Percentiles rank a stretch among this genome's conserved stretches.
Conservation (phyloP, 1,139 yeast species). For the Blastobotrys buckinghamii region DNA sequence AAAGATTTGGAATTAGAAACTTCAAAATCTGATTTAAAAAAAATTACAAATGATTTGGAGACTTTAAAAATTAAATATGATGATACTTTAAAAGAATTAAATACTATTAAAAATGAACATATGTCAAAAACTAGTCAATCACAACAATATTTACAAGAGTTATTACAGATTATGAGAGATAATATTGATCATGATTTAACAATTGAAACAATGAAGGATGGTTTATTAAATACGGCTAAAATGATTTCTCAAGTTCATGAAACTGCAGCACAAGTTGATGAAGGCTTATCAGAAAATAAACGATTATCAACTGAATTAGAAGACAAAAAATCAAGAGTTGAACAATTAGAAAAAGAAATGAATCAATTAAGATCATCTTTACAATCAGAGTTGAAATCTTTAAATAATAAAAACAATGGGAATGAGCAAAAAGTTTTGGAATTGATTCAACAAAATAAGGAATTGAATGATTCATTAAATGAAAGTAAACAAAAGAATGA, state of each 20-base stretch:
- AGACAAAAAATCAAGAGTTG: constrained; percentile 6
- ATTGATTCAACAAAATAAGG: neutral
- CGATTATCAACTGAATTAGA: constrained; percentile 10
- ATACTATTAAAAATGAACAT: neutral
- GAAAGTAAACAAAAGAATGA: neutral
- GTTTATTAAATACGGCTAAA: constrained; percentile 11
- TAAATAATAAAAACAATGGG: neutral
- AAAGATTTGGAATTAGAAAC: constrained; percentile 11
- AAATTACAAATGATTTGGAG: constrained; percentile 2
- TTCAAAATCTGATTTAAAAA: constrained; percentile 5
- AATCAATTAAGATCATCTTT: neutral
- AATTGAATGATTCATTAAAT: neutral
- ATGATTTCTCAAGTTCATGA: constrained; percentile 11
- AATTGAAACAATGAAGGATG: constrained; percentile 7
- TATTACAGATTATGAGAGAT: constrained; percentile 7
- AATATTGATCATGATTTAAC: constrained; percentile 9
- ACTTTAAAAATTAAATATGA: constrained; percentile 1
- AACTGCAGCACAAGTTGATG: constrained; percentile 12
- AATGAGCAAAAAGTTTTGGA: neutral
- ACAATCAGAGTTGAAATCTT: neutral
- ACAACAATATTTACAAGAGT: constrained; percentile 1
- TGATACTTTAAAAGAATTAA: neutral
- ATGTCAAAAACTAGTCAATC: neutral
- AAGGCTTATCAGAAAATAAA: constrained; percentile 11
- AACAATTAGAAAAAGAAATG: neutral